Base-by-base conservation (phyloP, 2,329 filamentous ascomycete genomes). In the Didymosphaeria variabile region DNA sequence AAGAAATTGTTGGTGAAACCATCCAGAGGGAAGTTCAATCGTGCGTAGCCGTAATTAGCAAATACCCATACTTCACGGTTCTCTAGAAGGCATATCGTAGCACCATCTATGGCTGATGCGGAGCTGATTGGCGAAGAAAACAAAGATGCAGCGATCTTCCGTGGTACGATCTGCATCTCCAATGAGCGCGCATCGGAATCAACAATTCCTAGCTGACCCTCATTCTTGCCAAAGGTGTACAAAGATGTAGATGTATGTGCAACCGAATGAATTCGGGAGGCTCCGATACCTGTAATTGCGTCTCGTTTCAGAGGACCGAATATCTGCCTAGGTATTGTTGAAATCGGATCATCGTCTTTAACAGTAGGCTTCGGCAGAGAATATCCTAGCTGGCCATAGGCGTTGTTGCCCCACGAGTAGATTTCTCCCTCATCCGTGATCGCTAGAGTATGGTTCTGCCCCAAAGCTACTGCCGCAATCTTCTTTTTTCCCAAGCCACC, bases 221-320 rank as follows among this genome's bases (percentile, higher is more conserved):
- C 89, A 70, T 98, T 99, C 71, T 95, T 96, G 23, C 95, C 95
- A 85, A 97, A 99, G 2, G 93, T 97, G 74, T 92, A 99, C 1
- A 99, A 81, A 1, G 92, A 92, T 0, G 88, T 87, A 1, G 86
- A 85, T 0, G 93, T 97, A 72, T 95, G 91, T 0, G 93, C 92
- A 3, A 96, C 94, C 0, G 95, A 98, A 79, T 99, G 95, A 42
- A 97, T 89, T 0, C 92, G 85, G 1, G 95, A 98, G 7, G 95
- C 94, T 1, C 95, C 93, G 58, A 94, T 87, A 0, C 95, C 95
- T 23, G 91, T 78, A 17, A 98, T 87, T 1, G 82, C 75, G 74
- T 98, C 95, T 72, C 93, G 92, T 73, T 97, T 98, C 60, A 99
- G 82, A 0, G 92, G 87, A 0, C 95, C 94, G 77, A 96, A 97